Percentiles rank a stretch among this genome's conserved stretches.
Evolutionary conservation across 108 stramenopile genomes (phyloP).

Genomic region (Pseudonitzschia delicatissima): DNA sequence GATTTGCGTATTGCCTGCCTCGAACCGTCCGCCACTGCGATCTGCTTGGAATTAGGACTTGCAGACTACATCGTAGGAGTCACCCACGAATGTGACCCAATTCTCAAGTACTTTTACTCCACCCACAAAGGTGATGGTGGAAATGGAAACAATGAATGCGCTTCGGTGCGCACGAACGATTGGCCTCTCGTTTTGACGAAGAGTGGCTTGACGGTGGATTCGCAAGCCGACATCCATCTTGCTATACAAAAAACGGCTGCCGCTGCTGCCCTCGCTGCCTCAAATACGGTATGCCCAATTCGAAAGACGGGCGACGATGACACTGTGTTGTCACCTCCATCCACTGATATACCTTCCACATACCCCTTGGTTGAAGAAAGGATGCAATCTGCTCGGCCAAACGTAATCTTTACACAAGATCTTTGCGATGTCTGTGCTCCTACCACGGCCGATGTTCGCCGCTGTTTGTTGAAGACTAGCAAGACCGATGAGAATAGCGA

Average conservation of each 20-base stretch:
- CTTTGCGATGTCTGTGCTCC: slow-evolving; percentile 90
- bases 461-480: slow-evolving; percentile 12
- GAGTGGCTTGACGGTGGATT: slow-evolving; percentile 30
- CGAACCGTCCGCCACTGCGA: slow-evolving; percentile 73
- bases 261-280: background rate
- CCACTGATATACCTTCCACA: slow-evolving; percentile 40
- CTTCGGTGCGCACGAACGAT: background rate
- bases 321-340: background rate
- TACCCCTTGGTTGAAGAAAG: slow-evolving; percentile 59
- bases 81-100: slow-evolving; percentile 71
- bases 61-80: slow-evolving; percentile 57
- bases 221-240: slow-evolving; percentile 45
- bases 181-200: slow-evolving; percentile 28
- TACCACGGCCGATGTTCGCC: slow-evolving; percentile 44
- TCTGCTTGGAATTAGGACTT: slow-evolving; percentile 69
- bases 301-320: background rate
- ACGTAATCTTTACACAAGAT: slow-evolving; percentile 83
- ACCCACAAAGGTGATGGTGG: background rate
- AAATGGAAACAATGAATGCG: background rate
- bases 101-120: background rate
- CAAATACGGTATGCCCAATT: background rate
- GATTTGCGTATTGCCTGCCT: slow-evolving; percentile 68
- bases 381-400: slow-evolving; percentile 52
- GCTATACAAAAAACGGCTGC: slow-evolving; percentile 26
- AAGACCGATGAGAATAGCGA: background rate